These are phyloP conservation scores for Cucumis melo DNA, from an alignment of 306 rosid species.

Conservation along the genomic window DNA sequence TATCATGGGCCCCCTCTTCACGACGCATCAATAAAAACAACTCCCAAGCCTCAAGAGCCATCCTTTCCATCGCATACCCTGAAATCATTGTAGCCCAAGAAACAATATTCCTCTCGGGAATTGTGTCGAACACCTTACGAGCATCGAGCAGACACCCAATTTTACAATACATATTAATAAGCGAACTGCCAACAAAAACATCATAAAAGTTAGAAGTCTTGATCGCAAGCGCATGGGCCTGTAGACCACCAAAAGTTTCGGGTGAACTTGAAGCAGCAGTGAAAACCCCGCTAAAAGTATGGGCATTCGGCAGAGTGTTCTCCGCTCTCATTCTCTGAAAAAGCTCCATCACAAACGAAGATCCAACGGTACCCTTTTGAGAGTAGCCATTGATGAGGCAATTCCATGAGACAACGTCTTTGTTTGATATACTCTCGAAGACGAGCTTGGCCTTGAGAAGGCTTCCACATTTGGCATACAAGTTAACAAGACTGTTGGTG, in stretches of 20 bases:
- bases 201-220: constrained; percentile 34
- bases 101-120: constrained; percentile 46
- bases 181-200: constrained; percentile 71
- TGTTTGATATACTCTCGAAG: constrained; percentile 24
- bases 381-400: constrained; percentile 66
- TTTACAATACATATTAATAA: constrained; percentile 51
- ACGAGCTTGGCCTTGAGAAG: constrained; percentile 28
- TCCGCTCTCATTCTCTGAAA: constrained; percentile 37
- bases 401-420: constrained; percentile 69
- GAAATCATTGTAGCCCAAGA: constrained; percentile 82
- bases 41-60: constrained; percentile 35
- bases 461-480: constrained; percentile 46
- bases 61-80: constrained; percentile 37
- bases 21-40: constrained; percentile 32
- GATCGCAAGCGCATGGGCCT: constrained; percentile 40
- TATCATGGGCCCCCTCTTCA: constrained; percentile 24
- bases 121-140: constrained; percentile 59
- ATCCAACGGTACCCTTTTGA: constrained; percentile 17
- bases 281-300: constrained; percentile 54
- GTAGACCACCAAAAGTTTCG: constrained; percentile 24
- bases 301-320: constrained; percentile 37
- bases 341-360: constrained; percentile 29
- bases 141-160: constrained; percentile 38
- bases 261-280: constrained; percentile 29
- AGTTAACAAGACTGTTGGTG: constrained; percentile 42